Base-by-base conservation (phyloP, 208 protist species). In the Trypanosoma mega region DNA sequence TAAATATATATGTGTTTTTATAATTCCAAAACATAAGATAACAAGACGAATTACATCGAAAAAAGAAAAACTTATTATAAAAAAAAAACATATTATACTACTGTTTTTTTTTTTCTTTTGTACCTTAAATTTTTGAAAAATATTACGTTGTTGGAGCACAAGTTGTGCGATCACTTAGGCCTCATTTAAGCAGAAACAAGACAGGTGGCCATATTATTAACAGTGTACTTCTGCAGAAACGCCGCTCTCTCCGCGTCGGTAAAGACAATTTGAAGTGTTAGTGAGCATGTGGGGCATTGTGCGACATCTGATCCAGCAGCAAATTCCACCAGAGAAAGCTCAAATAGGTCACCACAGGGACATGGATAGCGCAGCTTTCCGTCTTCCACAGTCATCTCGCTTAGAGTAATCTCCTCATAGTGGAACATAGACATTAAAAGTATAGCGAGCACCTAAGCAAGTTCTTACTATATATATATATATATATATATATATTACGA, bases 261-360 rank as follows among this genome's bases (percentile, higher is more conserved):
- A 71, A 80, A 93, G 29, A 92, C 53, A 46, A 96, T 76, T 20
- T 83, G 84, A 27, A 96, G 72, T 0, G 90, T 96, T 43, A 96
- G 77, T 7, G 87, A 94, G 66, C 90, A 96, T 14, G 90, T 94
- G 1, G 90, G 90, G 60, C 90, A 96, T 57, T 92, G 78, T 1
- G 90, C 90, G 3, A 94, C 80, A 36, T 92, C 76, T 20, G 49
- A 58, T 21, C 90, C 90, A 29, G 66, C 54, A 2, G 78, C 59
- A 66, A 96, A 90, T 26, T 94, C 87, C 4, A 77, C 67, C 1
- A 96, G 58, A 2, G 70, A 56, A 24, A 97, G 83, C 56, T 93
- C 85, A 53, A 97, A 97, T 20, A 94, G 66, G 58, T 97, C 92
- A 7, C 92, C 92, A 53, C 92, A 97, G 4, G 92, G 92, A 64